phyloP scores from a whole-genome alignment of 1,284 basidiomycete species.

The Psilocybe mexicana region DNA sequence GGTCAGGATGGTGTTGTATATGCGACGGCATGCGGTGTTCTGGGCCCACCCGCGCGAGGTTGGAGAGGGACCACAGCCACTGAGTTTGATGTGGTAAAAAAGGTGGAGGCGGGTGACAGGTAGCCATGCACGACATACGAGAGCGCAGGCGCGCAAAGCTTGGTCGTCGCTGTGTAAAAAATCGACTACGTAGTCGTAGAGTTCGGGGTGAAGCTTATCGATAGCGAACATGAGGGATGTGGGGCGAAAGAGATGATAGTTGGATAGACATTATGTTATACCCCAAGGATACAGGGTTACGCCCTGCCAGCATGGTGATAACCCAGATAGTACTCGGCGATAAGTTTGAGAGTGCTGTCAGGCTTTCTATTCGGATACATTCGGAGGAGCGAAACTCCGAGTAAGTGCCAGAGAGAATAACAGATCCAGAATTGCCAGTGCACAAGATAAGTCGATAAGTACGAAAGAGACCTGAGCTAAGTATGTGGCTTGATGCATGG shows the following conservation, averaged over 20 bases:
- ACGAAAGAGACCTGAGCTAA: no score
- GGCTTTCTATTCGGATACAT: neutral
- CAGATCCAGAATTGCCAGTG: neutral
- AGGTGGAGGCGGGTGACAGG: constrained; percentile 26
- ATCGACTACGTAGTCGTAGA: constrained; percentile 28
- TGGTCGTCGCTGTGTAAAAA: constrained; percentile 25
- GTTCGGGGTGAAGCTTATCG: constrained; percentile 21
- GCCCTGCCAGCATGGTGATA: constrained; percentile 18
- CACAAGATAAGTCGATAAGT: no score
- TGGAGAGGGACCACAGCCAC: constrained; percentile 13
- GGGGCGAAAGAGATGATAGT: neutral
- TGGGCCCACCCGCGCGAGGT: constrained; percentile 14
- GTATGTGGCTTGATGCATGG: no score
- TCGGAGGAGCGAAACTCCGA: neutral
- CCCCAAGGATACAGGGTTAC: neutral
- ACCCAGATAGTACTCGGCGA: constrained; percentile 10
- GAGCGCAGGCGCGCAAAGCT: constrained; percentile 22
- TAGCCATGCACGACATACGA: constrained; percentile 26
- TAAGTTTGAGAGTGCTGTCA: neutral
- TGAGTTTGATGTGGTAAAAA: constrained; percentile 22
- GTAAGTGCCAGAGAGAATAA: neutral
- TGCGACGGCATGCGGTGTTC: constrained; percentile 21
- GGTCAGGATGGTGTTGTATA: constrained; percentile 17
- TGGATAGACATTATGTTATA: neutral
- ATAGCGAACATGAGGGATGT: constrained; percentile 12